Base-by-base conservation (phyloP, 257 asterid species). In the Parsonsia alboflavescens region DNA sequence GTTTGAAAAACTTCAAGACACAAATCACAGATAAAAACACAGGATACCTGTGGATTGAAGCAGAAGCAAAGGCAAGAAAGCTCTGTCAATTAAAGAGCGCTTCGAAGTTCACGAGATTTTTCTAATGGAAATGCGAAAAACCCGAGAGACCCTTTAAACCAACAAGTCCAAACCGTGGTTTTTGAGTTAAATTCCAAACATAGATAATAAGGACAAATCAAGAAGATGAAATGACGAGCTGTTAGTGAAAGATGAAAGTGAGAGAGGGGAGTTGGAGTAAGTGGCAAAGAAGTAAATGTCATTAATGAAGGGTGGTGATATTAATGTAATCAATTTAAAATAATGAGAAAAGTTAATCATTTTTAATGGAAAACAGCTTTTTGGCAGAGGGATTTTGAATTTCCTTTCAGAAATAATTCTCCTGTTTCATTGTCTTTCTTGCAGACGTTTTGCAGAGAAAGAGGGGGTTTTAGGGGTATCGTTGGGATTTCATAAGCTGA, bases 31-130 rank as follows among this genome's bases (percentile, higher is more conserved):
- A 75, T 62, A 75, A 74, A 82, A 82, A 83, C 88, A 82, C 88
- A 82, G 77, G 77, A 88, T 77, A 87, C 86, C 88, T 79, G 96
- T 87, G 87, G 82, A 84, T 76, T 84, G 86, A 78, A 81, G 91
- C 72, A 70, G 85, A 81, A 86, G 86, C 86, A 74, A 77, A 64
- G 36, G 19, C 41, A 62, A 3, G 77, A 82, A 75, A 78, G 67
- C 58, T 64, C 50, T 42, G 73, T 41, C 50, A 28, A 71, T 63
- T 77, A 45, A 63, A 65, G 59, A 54, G 54, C 73, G 73, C 84
- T 68, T 75, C 68, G 90, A 79, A 78, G 72, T 75, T 71, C 86
- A 79, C 88, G 84, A 83, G 79, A 75, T 68, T 85, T 54, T 76
- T 73, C 68, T 73, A 81, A 78, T 69, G 81, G 81, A 78, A 73